Base-by-base conservation (phyloP, 371 early-diverging fungal genomes). In the Cokeromyces recurvatus region DNA sequence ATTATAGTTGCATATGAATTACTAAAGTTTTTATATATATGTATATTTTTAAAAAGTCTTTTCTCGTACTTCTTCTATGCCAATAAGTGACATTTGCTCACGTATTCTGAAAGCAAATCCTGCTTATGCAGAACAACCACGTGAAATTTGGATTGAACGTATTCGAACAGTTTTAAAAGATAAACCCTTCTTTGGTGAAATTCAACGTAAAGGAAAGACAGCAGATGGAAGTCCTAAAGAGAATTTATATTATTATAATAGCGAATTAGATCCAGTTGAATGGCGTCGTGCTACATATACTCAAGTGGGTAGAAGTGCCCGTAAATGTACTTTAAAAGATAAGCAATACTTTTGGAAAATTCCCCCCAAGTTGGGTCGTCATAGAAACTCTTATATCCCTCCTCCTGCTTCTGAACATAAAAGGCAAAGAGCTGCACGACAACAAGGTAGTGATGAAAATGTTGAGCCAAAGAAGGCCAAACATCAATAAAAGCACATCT, bases 331-430 rank as follows among this genome's bases (percentile, higher is more conserved):
- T 12, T 53, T 82, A 39, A 77, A 76, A 64, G 82, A 81, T 31
- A 81, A 81, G 51, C 82, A 81, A 57, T 81, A 81, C 59, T 81
- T 82, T 56, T 82, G 74, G 74, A 76, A 77, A 48, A 82, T 82
- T 49, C 82, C 81, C 27, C 78, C 78, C 40, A 79, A 79, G 69
- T 53, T 79, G 44, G 78, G 79, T 39, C 78, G 79, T 27, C 64
- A 71, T 36, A 57, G 72, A 20, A 54, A 59, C 21, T 48, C 69
- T n/a, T 75, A 75, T 35, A 57, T 75, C 48, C 76, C 76, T 34
- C 69, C 76, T 15, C 67, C 71, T 25, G 71, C 70, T 6, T 15
- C 35, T 19, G 51, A 56, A 4, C 15, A 20, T 2, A 56, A 56
- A 37, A 49, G 43, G 15, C 42, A n/a, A n/a, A n/a, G n/a, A n/a